phyloP scores from a whole-genome alignment of 1,284 basidiomycete genomes.

The Fomitopsis betulina region DNA sequence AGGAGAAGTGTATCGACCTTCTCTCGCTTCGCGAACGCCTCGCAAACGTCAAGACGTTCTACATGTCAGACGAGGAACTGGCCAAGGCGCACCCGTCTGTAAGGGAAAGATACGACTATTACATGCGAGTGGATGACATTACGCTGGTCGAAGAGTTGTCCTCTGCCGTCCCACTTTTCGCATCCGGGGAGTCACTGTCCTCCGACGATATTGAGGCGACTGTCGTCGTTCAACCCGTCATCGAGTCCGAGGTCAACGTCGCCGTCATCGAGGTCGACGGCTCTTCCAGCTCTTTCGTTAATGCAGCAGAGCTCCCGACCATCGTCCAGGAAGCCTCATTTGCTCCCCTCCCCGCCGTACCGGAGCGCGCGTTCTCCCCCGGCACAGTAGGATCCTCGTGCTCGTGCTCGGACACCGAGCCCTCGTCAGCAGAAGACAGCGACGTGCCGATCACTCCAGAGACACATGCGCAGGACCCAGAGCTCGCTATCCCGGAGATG shows the following conservation, averaged over 20 bases:
- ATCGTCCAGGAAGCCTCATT: neutral
- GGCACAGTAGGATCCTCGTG: neutral
- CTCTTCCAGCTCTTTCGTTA: neutral
- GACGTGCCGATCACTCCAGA: constrained; percentile 19
- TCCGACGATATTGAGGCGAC: neutral
- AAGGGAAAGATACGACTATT: constrained; percentile 6
- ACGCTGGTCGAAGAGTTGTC: constrained; percentile 1
- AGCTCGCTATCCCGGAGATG: constrained; percentile 10
- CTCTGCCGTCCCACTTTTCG: neutral
- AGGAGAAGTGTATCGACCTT: constrained; percentile 50
- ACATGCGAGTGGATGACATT: constrained; percentile 10
- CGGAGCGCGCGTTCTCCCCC: neutral
- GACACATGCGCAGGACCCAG: constrained; percentile 14
- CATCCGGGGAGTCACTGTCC: neutral
- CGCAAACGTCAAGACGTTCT: constrained; percentile 23
- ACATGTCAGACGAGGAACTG: constrained; percentile 20
- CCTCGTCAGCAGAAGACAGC: constrained; percentile 1
- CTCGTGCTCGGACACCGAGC: neutral
- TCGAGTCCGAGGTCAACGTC: too few relatives aligned
- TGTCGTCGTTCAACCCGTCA: neutral
- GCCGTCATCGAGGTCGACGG: too few relatives aligned
- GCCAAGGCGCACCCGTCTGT: constrained; percentile 6
- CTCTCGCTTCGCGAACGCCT: constrained; percentile 45
- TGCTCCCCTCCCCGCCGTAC: neutral
- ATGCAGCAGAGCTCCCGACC: neutral